A percentile compares a stretch with the other conserved stretches of the same genome.
phyloP scores from a whole-genome alignment of 805 yeast species.

The Hemisphaericaspora nanyangensis region DNA sequence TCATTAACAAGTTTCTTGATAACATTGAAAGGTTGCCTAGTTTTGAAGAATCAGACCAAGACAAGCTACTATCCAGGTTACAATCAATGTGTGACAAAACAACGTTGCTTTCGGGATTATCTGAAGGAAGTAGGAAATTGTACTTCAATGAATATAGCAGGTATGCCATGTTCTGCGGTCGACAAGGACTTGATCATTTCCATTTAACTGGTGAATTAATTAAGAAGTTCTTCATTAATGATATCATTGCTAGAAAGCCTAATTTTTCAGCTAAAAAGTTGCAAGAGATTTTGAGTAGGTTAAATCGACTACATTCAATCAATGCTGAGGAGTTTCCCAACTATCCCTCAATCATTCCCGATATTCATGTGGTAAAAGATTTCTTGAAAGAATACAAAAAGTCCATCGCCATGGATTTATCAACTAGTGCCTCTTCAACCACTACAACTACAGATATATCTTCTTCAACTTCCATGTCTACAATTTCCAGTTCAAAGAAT shows the following conservation, averaged over 20 bases:
- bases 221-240: slow-evolving; percentile 2
- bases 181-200: slow-evolving; percentile 6
- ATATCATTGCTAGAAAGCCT: slow-evolving; percentile 2
- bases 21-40: not conserved
- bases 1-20: slow-evolving; percentile 5
- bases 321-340: slow-evolving; percentile 7
- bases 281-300: slow-evolving; percentile 5
- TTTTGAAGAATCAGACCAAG: not conserved
- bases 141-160: slow-evolving; percentile 7
- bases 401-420: not conserved
- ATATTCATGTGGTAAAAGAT: slow-evolving; percentile 5
- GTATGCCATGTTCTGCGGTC: slow-evolving; percentile 8
- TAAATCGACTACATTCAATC: slow-evolving; percentile 5
- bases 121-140: slow-evolving; percentile 5
- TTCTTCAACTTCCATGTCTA: not conserved
- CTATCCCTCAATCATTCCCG: slow-evolving; percentile 1
- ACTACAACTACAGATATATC: not conserved
- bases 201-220: slow-evolving; percentile 5
- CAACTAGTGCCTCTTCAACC: not conserved
- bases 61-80: slow-evolving; percentile 2
- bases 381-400: slow-evolving; percentile 5
- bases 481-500: not conserved
- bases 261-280: slow-evolving; percentile 4
- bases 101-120: slow-evolving; percentile 2
- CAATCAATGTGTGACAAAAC: slow-evolving; percentile 5